A percentile compares a stretch with the other conserved stretches of the same genome.
Conservation (phyloP, 371 early-diverging fungal species). For the Mortierella sp. region DNA sequence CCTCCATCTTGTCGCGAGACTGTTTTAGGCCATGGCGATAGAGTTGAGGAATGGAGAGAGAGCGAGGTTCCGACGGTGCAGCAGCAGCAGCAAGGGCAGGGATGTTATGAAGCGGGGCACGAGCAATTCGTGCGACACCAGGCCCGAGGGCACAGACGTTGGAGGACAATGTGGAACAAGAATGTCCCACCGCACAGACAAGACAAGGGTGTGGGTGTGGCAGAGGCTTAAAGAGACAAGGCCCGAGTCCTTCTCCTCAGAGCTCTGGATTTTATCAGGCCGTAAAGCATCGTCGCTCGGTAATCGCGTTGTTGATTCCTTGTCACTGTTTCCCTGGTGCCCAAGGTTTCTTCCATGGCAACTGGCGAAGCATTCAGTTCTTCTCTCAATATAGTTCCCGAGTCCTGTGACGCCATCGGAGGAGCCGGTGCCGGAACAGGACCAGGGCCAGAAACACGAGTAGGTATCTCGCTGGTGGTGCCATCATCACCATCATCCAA, state of each 20-base stretch:
- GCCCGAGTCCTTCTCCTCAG: slow-evolving; percentile 36
- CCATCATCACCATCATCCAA: too few relatives aligned
- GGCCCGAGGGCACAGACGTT: neutral
- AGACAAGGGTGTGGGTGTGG: neutral
- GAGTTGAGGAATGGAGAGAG: too few relatives aligned
- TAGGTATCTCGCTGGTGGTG: too few relatives aligned
- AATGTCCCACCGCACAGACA: neutral
- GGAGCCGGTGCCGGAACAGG: too few relatives aligned
- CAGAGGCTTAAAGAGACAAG: slow-evolving; percentile 24
- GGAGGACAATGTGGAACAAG: neutral
- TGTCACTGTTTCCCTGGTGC: slow-evolving; percentile 4
- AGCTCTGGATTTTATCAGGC: slow-evolving; percentile 31
- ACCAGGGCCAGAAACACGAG: too few relatives aligned
- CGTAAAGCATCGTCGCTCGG: slow-evolving; percentile 28
- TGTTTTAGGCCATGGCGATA: too few relatives aligned
- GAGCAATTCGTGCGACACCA: too few relatives aligned
- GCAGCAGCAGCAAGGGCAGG: too few relatives aligned
- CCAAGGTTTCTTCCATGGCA: neutral
- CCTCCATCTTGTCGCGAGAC: too few relatives aligned
- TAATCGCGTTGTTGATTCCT: slow-evolving; percentile 9
- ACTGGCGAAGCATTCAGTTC: neutral
- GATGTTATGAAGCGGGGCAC: too few relatives aligned
- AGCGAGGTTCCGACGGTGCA: too few relatives aligned
- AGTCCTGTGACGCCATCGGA: too few relatives aligned
- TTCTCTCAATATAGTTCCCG: neutral